phyloP scores from a whole-genome alignment of 139 green algal genomes.

The Picocystis salinarum region DNA sequence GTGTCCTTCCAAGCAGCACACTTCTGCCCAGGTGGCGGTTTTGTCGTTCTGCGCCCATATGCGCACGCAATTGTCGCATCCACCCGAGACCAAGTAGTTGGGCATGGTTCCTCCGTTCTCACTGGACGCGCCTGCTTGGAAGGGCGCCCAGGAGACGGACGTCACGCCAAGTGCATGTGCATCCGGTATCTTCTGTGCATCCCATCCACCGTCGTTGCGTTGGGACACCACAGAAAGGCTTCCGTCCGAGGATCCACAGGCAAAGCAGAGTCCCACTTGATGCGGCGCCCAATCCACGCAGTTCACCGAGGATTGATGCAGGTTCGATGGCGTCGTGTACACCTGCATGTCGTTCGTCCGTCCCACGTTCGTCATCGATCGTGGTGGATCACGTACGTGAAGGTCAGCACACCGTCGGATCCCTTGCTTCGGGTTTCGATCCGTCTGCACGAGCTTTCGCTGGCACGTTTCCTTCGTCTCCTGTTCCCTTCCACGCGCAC shows the following conservation, averaged over 20 bases:
- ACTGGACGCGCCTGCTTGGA: slow-evolving; percentile 33
- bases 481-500: too few relatives aligned
- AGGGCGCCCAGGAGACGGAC: slow-evolving; percentile 76
- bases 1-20: slow-evolving; percentile 57
- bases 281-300: slow-evolving; percentile 75
- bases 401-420: too few relatives aligned
- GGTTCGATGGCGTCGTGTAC: slow-evolving; percentile 11
- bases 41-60: slow-evolving; percentile 32
- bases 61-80: slow-evolving; percentile 81
- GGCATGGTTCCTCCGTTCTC: background rate
- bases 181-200: slow-evolving; percentile 9
- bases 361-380: too few relatives aligned
- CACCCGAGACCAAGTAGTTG: slow-evolving; percentile 35
- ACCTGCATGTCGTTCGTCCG: slow-evolving; percentile 14
- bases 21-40: slow-evolving; percentile 39
- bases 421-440: too few relatives aligned
- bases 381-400: too few relatives aligned
- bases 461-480: too few relatives aligned
- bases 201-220: slow-evolving; percentile 12
- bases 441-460: too few relatives aligned
- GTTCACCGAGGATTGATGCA: slow-evolving; percentile 75
- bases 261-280: slow-evolving; percentile 73
- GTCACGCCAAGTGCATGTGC: slow-evolving; percentile 69
- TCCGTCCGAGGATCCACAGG: slow-evolving; percentile 76
- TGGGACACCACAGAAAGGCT: slow-evolving; percentile 43